These are phyloP conservation scores for Byssochlamys sp. DNA, from an alignment of 2,329 filamentous ascomycete genomes.

Conservation along the genomic window DNA sequence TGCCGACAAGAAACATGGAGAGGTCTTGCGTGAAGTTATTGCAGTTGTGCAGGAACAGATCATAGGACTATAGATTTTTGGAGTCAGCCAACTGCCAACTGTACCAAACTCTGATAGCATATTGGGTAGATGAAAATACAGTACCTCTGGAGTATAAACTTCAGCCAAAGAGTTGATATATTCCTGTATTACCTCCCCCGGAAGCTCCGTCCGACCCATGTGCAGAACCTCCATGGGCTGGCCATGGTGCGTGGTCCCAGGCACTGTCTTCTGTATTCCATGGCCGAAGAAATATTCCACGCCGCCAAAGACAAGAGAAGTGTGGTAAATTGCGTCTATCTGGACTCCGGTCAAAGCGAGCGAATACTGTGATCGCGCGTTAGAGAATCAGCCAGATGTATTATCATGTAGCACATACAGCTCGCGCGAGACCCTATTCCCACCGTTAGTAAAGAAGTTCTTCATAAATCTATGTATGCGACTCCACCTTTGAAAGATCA, in stretches of 20 bases:
- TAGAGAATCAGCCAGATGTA: conserved; percentile 4
- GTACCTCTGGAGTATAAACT: conserved; percentile 70
- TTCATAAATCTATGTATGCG: conserved; percentile 7
- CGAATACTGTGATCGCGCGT: conserved; percentile 39
- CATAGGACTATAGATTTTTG: conserved; percentile 58
- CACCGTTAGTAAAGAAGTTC: conserved; percentile 10
- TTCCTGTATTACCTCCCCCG: conserved; percentile 71
- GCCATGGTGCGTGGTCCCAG: conserved; percentile 79
- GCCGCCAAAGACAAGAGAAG: conserved; percentile 73
- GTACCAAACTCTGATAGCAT: background rate
- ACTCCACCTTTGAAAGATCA: conserved; percentile 54
- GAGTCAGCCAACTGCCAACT: background rate
- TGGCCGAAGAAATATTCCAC: conserved; percentile 86
- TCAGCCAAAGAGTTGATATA: conserved; percentile 75
- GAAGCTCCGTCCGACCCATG: conserved; percentile 68
- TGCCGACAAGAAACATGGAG: conserved; percentile 76
- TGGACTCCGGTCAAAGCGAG: conserved; percentile 53
- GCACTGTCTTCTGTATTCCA: conserved; percentile 69
- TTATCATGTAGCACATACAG: conserved; percentile 24
- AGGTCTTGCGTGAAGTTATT: conserved; percentile 97
- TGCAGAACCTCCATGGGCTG: conserved; percentile 65
- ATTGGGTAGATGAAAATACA: conserved; percentile 2
- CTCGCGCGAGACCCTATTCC: conserved; percentile 45
- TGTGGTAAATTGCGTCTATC: conserved; percentile 92
- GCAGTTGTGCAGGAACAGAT: conserved; percentile 84